Conservation (phyloP, 1,284 basidiomycete genomes). For the Marasmius tenuissimus region DNA sequence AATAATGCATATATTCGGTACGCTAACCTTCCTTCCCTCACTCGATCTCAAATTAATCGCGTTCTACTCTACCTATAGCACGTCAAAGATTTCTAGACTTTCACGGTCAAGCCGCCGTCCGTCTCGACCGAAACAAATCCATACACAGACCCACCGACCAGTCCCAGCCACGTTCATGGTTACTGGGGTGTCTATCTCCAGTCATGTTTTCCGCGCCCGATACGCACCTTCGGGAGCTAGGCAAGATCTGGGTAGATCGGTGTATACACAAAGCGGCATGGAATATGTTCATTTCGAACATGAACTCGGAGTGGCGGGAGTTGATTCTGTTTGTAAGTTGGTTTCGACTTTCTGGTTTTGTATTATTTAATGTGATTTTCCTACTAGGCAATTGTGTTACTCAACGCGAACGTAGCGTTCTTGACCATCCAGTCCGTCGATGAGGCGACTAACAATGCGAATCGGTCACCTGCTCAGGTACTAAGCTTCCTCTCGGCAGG, state of each 20-base stretch:
- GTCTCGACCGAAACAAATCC: slow-evolving; percentile 44
- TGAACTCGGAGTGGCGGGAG: slow-evolving; percentile 49
- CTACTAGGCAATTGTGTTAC: slow-evolving; percentile 41
- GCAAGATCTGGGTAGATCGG: slow-evolving; percentile 38
- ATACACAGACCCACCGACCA: slow-evolving; percentile 25
- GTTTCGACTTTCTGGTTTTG: not conserved
- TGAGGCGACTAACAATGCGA: slow-evolving; percentile 16
- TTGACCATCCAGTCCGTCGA: slow-evolving; percentile 36
- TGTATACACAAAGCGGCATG: slow-evolving; percentile 37
- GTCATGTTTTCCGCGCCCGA: slow-evolving; percentile 41
- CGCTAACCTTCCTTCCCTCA: slow-evolving; percentile 10
- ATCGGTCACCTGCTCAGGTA: slow-evolving; percentile 31
- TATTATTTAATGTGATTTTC: too few species aligned
- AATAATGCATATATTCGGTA: slow-evolving; percentile 39
- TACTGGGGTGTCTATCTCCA: slow-evolving; percentile 23
- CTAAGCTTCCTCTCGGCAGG: slow-evolving; percentile 37
- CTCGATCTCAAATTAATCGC: not conserved
- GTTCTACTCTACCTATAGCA: slow-evolving; percentile 24
- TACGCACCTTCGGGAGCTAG: slow-evolving; percentile 31
- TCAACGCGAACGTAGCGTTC: slow-evolving; percentile 41
- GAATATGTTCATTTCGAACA: slow-evolving; percentile 37
- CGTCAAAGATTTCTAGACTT: slow-evolving; percentile 48
- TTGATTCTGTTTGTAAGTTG: slow-evolving; percentile 48
- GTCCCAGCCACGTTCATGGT: slow-evolving; percentile 15
- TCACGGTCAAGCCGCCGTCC: slow-evolving; percentile 50